Evolutionary conservation across 2,329 filamentous ascomycete genomes (phyloP), one percentile per base, ranked within the genome.

Genomic region (Albifimbria verrucaria): DNA sequence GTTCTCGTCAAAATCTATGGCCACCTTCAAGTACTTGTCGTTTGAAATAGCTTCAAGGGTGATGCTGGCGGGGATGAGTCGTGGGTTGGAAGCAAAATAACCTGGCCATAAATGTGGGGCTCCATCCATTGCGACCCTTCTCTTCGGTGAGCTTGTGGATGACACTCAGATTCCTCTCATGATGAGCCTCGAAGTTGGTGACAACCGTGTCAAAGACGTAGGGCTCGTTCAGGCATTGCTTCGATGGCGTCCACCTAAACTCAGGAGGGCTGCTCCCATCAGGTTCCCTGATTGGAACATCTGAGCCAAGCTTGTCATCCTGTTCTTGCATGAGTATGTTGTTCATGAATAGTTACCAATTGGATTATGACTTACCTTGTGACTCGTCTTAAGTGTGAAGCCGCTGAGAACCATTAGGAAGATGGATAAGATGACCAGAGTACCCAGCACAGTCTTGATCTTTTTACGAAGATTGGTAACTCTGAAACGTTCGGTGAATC

Each of bases 21-120:
- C 54, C n/a, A 75, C 57, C 3, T 57, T 48, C 49, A 83, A 58
- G 11, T 63, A 57, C 5, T 73, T 64, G 57, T 79, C 68, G 57
- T 80, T 82, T 51, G 73, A 71, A 23, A 73, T 64, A 25, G 73
- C 63, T 55, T 81, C 72, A 6, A 82, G 48, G 1, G 76, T 70
- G 32, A 81, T 58, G 2, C 62, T 66, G 3, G 76, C 71, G 2
- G 59, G 1, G 69, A 68, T 3, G 64, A 67, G 22, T 60, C 24
- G 17, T 68, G 62, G 12, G 61, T 39, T 59, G 72, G 58, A 65
- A 76, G 73, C 42, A 83, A 51, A 42, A 79, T 58, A 18, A 82
- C 63, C 22, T 77, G 67, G 47, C 80, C 80, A 12, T 59, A 69
- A 46, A 82, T 64, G 7, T 65, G 65, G 79, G 71, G 6, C 58